Base-by-base conservation (phyloP, 257 asterid species). In the Ligustrum vulgare region DNA sequence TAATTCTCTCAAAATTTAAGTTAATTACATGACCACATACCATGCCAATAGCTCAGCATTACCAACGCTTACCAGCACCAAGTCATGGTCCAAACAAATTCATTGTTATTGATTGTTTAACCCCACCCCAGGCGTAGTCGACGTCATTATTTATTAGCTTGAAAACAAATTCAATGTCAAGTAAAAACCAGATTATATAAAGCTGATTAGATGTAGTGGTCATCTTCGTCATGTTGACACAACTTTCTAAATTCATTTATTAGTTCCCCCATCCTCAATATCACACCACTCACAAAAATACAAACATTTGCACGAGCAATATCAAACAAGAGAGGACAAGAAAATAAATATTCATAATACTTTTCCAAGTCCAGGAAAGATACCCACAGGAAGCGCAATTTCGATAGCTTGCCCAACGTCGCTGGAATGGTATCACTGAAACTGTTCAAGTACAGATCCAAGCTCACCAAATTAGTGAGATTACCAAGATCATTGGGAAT, bases 391-490 rank as follows among this genome's bases (percentile, higher is more conserved):
- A 94, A 94, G 67, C 98, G 88, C 85, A 94, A 71, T 78, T 85
- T 94, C 5, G 91, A 89, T 78, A 94, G 86, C 89, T 84, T 94
- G 78, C 98, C 98, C 87, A 94, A 80, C 16, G 98, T 77, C 79
- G 77, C 92, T 16, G 98, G 98, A 73, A 94, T 92, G 45, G 97
- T 93, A 70, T 98, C 98, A 2, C 51, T 81, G 85, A 94, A 94
- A 78, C 82, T 84, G 90, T 94, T 94, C 89, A 92, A 77, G 90
- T 94, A 94, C 82, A 94, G 91, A 88, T 94, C 98, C 97, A 94
- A 83, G 94, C 98, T 94, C 87, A 92, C 97, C 91, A 94, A 87
- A 84, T 92, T 94, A 64, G 98, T 94, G 78, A 94, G 94, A 80
- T 94, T 92, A 35, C 98, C 98, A 77, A 94, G 93, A 80, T 90